Base-by-base conservation (phyloP, 305 asterid species). In the Fraxinus greggii region DNA sequence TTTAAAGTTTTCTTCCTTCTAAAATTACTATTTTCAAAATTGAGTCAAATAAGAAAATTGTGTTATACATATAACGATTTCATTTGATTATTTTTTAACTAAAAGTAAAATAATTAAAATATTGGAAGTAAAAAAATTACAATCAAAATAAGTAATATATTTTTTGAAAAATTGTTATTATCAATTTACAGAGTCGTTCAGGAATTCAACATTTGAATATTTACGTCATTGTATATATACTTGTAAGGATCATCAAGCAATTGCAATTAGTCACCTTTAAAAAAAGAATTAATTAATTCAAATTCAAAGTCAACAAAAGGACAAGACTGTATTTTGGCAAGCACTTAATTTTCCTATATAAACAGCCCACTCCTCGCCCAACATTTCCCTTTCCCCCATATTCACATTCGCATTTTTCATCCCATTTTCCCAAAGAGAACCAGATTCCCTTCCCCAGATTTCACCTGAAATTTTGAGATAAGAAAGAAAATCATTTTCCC, bases 291-390 rank as follows among this genome's bases (percentile, higher is more conserved):
- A 40, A 40, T 40, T 40, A 40, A 40, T 40, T 9, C 15, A 9
- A 40, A 40, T 9, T 13, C 56, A 74, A 59, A 35, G 0, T 13
- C n/a, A 40, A 33, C 21, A 5, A 0, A 85, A 72, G 86, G 48
- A 86, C 32, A 80, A 56, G 54, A 80, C 28, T 31, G 88, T 83
- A 83, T 80, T 80, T 65, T 12, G 1, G 13, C 48, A 3, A 4
- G 19, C 56, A 15, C 56, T 45, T 4, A 3, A 13, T 45, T 3
- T 3, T 15, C 56, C 56, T 45, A 45, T 15, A 45, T 45, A 45
- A 45, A 45, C 56, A 15, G 5, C 19, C 56, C 56, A 3, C 56
- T 45, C n/a, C 5, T 13, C 19, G 56, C 56, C 19, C 19, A 15
- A 13, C 56, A 45, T 3, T 45, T 45, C 17, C 19, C 48, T 12